phyloP scores from a whole-genome alignment of 2,329 filamentous ascomycete species.

The Penicillium sp. region DNA sequence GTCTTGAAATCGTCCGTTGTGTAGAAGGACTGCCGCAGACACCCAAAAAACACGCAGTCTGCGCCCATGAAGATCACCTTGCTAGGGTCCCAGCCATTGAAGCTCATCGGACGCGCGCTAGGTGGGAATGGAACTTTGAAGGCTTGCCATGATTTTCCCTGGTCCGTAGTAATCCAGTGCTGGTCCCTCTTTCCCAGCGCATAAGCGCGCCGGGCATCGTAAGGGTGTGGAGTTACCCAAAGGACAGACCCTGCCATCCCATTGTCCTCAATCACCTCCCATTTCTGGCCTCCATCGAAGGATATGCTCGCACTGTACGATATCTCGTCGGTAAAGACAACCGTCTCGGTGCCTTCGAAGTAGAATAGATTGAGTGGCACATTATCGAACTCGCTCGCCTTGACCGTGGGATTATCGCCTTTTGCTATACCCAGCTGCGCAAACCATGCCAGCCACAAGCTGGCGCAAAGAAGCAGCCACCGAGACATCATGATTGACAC shows the following conservation, averaged over 20 bases:
- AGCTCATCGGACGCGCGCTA: conserved; percentile 55
- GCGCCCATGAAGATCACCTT: conserved; percentile 80
- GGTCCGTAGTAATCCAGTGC: conserved; percentile 80
- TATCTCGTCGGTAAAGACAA: conserved; percentile 65
- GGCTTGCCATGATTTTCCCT: conserved; percentile 70
- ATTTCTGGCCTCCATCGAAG: conserved; percentile 70
- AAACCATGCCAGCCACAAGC: conserved; percentile 50
- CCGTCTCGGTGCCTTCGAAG: conserved; percentile 80
- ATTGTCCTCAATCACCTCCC: conserved; percentile 60
- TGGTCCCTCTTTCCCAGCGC: conserved; percentile 61
- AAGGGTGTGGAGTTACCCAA: conserved; percentile 69
- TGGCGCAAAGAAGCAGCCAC: conserved; percentile 45
- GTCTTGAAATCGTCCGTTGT: conserved; percentile 80
- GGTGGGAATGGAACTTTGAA: conserved; percentile 61
- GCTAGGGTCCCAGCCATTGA: conserved; percentile 76
- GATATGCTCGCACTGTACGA: conserved; percentile 68
- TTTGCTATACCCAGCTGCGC: conserved; percentile 48
- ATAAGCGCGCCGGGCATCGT: conserved; percentile 72
- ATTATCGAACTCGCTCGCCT: conserved; percentile 59
- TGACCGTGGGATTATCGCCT: conserved; percentile 58
- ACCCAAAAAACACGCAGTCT: conserved; percentile 60
- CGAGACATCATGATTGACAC: conserved; percentile 35
- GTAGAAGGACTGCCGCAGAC: conserved; percentile 61
- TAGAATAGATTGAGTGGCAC: conserved; percentile 69
- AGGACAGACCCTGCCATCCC: conserved; percentile 45